phyloP scores from a whole-genome alignment of 1,284 basidiomycete genomes.

The Cryptococcus hybrid region DNA sequence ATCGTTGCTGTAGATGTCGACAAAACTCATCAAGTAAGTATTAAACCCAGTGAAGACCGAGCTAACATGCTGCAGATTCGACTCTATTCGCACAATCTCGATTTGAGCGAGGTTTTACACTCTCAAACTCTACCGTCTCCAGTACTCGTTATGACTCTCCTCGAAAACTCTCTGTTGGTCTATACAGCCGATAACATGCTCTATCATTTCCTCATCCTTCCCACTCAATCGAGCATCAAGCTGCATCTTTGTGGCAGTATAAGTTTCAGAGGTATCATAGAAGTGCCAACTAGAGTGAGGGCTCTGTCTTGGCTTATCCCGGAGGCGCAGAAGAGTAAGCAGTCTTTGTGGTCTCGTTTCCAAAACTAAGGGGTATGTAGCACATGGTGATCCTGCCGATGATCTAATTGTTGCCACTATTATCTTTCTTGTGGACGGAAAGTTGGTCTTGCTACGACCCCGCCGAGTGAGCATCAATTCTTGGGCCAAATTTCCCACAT shows the following conservation, averaged over 20 bases:
- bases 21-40: constrained; percentile 69
- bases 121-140: constrained; percentile 74
- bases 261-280: constrained; percentile 87
- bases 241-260: constrained; percentile 93
- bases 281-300: constrained; percentile 77
- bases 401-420: constrained; percentile 94
- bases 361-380: constrained; percentile 50
- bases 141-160: constrained; percentile 80
- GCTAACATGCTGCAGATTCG: constrained; percentile 62
- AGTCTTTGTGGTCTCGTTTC: not conserved
- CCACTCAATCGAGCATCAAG: constrained; percentile 77
- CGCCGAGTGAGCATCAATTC: constrained; percentile 59
- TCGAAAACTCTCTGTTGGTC: constrained; percentile 94
- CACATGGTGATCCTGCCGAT: constrained; percentile 88
- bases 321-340: constrained; percentile 81
- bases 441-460: constrained; percentile 81
- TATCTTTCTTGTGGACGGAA: constrained; percentile 92
- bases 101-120: constrained; percentile 82
- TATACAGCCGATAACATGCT: constrained; percentile 97
- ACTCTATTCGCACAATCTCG: constrained; percentile 91
- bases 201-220: constrained; percentile 87
- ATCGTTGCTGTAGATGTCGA: constrained; percentile 84
- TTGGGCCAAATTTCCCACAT: not conserved
- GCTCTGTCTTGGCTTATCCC: constrained; percentile 98
- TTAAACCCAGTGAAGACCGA: not conserved